Evolutionary conservation across 1,284 basidiomycete genomes (phyloP).

Genomic region (Entoloma clypeatum): DNA sequence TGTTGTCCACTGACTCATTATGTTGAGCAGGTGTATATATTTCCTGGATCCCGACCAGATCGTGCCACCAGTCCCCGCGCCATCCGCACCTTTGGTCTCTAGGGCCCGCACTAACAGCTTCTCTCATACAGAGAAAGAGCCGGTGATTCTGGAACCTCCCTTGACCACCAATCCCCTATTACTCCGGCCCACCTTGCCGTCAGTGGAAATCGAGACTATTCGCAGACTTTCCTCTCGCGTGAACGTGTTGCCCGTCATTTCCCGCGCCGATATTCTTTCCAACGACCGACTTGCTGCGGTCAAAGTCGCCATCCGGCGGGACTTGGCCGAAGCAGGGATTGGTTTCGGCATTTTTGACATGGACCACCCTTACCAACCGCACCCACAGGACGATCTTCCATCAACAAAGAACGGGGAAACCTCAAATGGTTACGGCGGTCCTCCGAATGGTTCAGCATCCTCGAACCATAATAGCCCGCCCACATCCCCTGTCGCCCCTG

Average conservation of each 20-base stretch:
- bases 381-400: constrained; percentile 35
- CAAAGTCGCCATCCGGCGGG: constrained; percentile 71
- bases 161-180: constrained; percentile 66
- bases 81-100: constrained; percentile 58
- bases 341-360: constrained; percentile 82
- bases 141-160: constrained; percentile 74
- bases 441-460: constrained; percentile 47
- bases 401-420: constrained; percentile 40
- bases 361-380: constrained; percentile 49
- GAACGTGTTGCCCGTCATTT: constrained; percentile 93
- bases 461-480: constrained; percentile 52
- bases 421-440: constrained; percentile 45
- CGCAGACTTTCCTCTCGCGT: constrained; percentile 86
- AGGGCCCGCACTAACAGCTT: constrained; percentile 65
- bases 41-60: constrained; percentile 76
- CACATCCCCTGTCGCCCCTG: constrained; percentile 53
- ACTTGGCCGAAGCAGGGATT: constrained; percentile 76
- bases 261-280: constrained; percentile 87
- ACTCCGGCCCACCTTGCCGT: constrained; percentile 60
- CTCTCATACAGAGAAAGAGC: constrained; percentile 64
- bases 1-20: constrained; percentile 13
- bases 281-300: constrained; percentile 80
- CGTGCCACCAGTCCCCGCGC: constrained; percentile 60
- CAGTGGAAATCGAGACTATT: constrained; percentile 87
- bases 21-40: constrained; percentile 64